Evolutionary conservation across 345 rosid genomes (phyloP).

Genomic region (Citrus cavaleriei): DNA sequence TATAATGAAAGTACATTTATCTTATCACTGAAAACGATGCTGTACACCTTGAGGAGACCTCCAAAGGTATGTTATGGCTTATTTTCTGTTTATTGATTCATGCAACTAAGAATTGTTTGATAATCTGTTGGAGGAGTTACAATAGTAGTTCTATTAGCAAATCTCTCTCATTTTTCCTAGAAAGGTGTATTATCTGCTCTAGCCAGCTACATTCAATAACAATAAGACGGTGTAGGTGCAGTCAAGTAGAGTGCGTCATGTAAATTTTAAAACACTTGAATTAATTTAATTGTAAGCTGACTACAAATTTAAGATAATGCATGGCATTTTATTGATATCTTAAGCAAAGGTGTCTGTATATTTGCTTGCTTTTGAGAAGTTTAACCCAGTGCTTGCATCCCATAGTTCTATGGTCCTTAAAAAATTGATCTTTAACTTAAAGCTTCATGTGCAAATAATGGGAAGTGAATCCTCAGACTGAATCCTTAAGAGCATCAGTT

Average conservation of each 20-base stretch:
- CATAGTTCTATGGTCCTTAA: neutral
- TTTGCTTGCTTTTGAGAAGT: neutral
- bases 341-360: neutral
- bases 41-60: conserved; percentile 64
- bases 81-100: neutral
- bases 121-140: neutral
- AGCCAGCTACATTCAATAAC: neutral
- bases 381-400: neutral
- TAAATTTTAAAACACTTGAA: neutral
- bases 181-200: neutral
- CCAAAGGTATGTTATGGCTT: conserved; percentile 55
- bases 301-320: neutral
- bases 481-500: neutral
- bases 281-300: neutral
- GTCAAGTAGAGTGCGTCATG: neutral
- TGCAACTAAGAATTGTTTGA: neutral
- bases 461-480: neutral
- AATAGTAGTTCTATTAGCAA: neutral
- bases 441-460: neutral
- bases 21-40: conserved; percentile 70
- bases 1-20: conserved; percentile 69
- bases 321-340: neutral
- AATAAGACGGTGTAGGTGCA: neutral
- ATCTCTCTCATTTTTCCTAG: neutral
- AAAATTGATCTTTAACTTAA: neutral